Conservation (phyloP, 306 rosid species). For the Vicia faba region DNA sequence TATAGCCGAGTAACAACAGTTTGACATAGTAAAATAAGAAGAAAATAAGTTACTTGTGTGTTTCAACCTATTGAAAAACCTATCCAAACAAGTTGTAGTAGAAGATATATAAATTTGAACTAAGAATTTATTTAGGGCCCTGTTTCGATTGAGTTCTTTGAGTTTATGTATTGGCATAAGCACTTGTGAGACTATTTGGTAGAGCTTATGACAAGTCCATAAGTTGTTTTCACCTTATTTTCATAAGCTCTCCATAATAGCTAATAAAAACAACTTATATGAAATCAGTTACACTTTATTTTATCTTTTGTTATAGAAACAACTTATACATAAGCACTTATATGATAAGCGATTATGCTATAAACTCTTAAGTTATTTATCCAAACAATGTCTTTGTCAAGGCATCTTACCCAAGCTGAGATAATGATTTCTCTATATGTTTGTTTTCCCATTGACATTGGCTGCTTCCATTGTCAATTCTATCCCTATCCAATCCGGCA, state of each 20-base stretch:
- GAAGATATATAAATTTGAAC: slow-evolving; percentile 7
- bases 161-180: no score
- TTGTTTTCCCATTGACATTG: slow-evolving; percentile 52
- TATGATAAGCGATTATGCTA: no score
- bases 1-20: slow-evolving; percentile 22
- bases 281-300: no score
- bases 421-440: slow-evolving; percentile 65
- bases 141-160: no score
- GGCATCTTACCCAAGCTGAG: slow-evolving; percentile 76
- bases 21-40: slow-evolving; percentile 12
- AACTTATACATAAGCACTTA: no score
- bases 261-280: no score
- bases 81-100: background rate
- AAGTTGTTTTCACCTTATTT: no score
- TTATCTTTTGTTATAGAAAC: no score
- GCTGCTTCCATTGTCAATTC: slow-evolving; percentile 51
- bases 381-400: background rate
- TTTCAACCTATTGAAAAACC: slow-evolving; percentile 1
- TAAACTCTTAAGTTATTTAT: no score
- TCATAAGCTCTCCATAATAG: no score
- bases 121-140: slow-evolving; percentile 2
- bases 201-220: no score
- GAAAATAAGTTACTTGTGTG: background rate
- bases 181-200: no score
- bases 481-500: slow-evolving; percentile 70